Evolutionary conservation across 2,329 filamentous ascomycete species (phyloP).

Genomic region (Colletotrichum simmondsii): DNA sequence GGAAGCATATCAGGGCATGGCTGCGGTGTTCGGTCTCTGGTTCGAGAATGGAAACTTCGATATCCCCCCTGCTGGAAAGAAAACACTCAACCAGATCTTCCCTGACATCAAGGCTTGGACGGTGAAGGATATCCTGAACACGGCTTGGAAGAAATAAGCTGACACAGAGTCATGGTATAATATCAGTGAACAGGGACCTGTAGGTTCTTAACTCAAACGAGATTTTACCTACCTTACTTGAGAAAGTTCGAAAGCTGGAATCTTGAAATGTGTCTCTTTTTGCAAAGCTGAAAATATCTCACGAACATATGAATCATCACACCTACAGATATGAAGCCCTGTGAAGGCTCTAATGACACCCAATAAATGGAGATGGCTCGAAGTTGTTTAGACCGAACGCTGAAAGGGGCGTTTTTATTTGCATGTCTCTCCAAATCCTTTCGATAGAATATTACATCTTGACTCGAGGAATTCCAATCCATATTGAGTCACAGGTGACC

Average conservation of each 20-base stretch:
- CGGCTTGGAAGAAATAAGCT: constrained; percentile 35
- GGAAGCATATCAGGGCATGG: constrained; percentile 39
- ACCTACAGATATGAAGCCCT: no score
- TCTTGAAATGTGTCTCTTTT: no score
- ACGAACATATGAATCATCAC: no score
- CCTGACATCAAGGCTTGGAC: constrained; percentile 39
- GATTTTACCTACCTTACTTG: no score
- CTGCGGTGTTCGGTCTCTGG: constrained; percentile 37
- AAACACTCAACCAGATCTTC: constrained; percentile 36
- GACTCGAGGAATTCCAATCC: constrained; percentile 17
- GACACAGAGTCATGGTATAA: no score
- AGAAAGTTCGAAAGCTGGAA: no score
- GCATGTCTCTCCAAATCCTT: not conserved
- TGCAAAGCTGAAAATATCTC: no score
- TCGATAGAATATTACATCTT: constrained; percentile 12
- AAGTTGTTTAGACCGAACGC: no score
- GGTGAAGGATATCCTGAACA: constrained; percentile 39
- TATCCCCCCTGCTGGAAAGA: not conserved
- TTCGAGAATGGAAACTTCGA: constrained; percentile 37
- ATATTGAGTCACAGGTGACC: constrained; percentile 39
- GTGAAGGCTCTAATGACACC: no score
- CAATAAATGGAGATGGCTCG: no score
- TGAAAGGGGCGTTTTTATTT: not conserved
- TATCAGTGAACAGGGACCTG: no score
- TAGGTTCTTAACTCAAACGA: no score